Conservation (phyloP, 257 asterid species). For the Pogostemon cablin region DNA sequence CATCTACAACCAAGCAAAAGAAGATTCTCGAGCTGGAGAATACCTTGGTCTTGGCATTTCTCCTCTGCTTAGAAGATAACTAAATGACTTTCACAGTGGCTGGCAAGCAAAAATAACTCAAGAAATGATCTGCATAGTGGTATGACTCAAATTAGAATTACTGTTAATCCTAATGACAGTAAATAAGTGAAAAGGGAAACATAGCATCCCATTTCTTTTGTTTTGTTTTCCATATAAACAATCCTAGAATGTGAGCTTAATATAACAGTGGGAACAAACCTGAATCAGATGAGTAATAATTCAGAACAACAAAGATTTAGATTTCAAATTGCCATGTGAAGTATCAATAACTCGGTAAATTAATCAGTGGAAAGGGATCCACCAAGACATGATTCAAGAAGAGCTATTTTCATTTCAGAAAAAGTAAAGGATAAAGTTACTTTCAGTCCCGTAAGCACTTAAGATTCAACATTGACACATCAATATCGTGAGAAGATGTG, state of each 20-base stretch:
- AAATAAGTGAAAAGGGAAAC: not conserved
- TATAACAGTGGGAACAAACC: not conserved
- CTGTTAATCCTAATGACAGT: not conserved
- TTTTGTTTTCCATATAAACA: not conserved
- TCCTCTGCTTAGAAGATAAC: not conserved
- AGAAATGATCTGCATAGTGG: conserved; percentile 26
- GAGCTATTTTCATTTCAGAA: not conserved
- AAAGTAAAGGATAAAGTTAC: not conserved
- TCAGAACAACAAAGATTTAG: not conserved
- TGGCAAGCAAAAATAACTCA: not conserved
- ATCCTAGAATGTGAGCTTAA: not conserved
- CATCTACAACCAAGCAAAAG: not conserved
- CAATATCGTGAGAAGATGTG: conserved; percentile 11
- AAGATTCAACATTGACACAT: conserved; percentile 5
- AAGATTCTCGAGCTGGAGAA: conserved; percentile 12
- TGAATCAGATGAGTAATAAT: not conserved
- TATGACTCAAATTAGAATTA: not conserved
- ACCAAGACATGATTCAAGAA: not conserved
- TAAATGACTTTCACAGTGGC: not conserved
- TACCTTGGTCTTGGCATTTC: conserved; percentile 43
- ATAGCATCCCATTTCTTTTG: no score
- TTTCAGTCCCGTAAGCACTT: not conserved
- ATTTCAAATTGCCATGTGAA: not conserved
- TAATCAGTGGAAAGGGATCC: not conserved
- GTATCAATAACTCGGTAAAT: no score